Conservation (phyloP, 176 grass and related monocot genomes). For the Zoysia pacifica region DNA sequence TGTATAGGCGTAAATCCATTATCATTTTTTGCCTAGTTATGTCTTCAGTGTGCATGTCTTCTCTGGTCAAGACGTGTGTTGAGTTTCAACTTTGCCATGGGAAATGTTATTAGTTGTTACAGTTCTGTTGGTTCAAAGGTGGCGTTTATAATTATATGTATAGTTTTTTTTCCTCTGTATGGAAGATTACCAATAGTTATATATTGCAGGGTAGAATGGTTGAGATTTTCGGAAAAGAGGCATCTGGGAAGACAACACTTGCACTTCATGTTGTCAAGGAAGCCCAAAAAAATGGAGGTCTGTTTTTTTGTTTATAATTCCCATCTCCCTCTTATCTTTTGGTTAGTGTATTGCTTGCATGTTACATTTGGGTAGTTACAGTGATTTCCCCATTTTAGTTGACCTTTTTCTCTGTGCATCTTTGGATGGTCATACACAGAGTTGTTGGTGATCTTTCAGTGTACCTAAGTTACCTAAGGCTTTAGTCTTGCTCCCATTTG, state of each 20-base stretch:
- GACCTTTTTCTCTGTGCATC: not conserved
- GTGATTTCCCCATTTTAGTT: not conserved
- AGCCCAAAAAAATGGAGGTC: constrained; percentile 93
- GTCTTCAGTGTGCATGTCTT: not conserved
- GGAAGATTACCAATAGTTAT: constrained; percentile 23
- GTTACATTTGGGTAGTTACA: constrained; percentile 11
- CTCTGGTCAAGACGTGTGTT: not conserved
- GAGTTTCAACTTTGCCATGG: not conserved
- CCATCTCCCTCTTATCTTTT: not conserved
- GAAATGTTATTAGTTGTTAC: not conserved
- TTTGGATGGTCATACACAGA: not conserved
- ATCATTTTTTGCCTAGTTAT: not conserved
- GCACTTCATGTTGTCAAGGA: constrained; percentile 93
- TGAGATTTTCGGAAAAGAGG: constrained; percentile 91
- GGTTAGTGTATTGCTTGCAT: not conserved
- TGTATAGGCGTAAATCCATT: not conserved
- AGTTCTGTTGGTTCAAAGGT: not conserved
- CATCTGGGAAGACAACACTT: constrained; percentile 95
- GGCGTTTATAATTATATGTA: not conserved
- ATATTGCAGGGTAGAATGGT: constrained; percentile 89
- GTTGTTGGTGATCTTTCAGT: not conserved
- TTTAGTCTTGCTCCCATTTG: not conserved
- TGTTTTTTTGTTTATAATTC: constrained; percentile 17
- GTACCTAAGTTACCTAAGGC: not conserved
- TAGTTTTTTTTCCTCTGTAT: constrained; percentile 20